Percentiles rank a stretch among this genome's conserved stretches.
These are phyloP conservation scores for Boletus mariae DNA, from an alignment of 1,284 basidiomycete species.

Conservation along the genomic window DNA sequence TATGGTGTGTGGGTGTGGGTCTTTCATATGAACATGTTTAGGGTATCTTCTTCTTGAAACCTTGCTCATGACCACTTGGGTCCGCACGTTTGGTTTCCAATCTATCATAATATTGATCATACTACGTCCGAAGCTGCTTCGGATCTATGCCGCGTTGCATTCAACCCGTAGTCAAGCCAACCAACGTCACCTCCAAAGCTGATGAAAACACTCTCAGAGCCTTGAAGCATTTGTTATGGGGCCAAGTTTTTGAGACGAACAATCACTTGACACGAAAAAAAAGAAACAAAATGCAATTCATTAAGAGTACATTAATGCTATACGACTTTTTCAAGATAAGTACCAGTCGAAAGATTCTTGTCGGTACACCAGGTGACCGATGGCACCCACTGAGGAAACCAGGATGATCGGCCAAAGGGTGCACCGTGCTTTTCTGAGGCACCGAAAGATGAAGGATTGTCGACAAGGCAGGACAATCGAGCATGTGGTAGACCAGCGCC, in stretches of 20 bases:
- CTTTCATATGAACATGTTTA: not conserved
- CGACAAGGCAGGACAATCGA: slow-evolving; percentile 37
- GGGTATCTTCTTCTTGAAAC: not conserved
- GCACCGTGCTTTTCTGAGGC: slow-evolving; percentile 53
- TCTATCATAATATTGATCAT: not conserved
- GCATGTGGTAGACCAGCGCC: slow-evolving; percentile 57
- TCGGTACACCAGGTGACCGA: slow-evolving; percentile 67
- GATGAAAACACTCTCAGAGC: too few relatives aligned
- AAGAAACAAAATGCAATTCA: too few relatives aligned
- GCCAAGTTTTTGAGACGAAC: too few relatives aligned
- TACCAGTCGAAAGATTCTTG: slow-evolving; percentile 27
- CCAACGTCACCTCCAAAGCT: too few relatives aligned
- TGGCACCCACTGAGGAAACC: slow-evolving; percentile 25
- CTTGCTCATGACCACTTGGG: not conserved
- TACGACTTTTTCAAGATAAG: too few relatives aligned
- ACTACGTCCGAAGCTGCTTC: too few relatives aligned
- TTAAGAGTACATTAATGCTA: not conserved
- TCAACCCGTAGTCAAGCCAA: too few relatives aligned
- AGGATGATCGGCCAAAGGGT: slow-evolving; percentile 63
- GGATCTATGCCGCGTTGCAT: too few relatives aligned
- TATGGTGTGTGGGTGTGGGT: not conserved
- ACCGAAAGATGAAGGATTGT: slow-evolving; percentile 50
- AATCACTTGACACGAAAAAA: too few relatives aligned
- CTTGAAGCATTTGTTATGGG: too few relatives aligned
- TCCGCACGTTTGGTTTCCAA: not conserved